Evolutionary conservation across 768 basidiomycete genomes (phyloP).

Genomic region (Holtermanniella nyarrowii): DNA sequence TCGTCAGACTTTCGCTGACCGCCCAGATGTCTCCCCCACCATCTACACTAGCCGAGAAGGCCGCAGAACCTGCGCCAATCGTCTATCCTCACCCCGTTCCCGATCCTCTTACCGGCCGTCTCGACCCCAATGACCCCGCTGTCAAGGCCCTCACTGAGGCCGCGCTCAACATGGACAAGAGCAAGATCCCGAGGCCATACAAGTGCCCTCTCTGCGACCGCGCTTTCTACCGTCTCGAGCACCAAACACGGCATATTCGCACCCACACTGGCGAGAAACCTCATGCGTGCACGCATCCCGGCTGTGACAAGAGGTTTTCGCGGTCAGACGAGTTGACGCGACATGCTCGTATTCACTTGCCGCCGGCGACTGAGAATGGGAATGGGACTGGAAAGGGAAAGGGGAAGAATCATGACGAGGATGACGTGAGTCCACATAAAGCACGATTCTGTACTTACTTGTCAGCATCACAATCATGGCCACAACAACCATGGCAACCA

Average conservation of each 20-base stretch:
- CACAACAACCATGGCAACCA: constrained; percentile 24
- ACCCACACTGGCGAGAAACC: constrained; percentile 99
- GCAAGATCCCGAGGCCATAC: constrained; percentile 65
- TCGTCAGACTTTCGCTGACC: no score
- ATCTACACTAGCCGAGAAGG: neutral
- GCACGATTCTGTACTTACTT: constrained; percentile 3
- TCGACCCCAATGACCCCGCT: constrained; percentile 42
- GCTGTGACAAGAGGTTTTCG: constrained; percentile 97
- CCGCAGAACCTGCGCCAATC: neutral
- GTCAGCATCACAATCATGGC: neutral
- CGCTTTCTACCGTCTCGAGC: constrained; percentile 93
- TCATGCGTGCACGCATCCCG: constrained; percentile 77
- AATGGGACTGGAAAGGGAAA: constrained; percentile 33
- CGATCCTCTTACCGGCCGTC: constrained; percentile 40
- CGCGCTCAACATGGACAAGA: constrained; percentile 44
- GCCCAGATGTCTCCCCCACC: neutral
- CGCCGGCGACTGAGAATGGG: constrained; percentile 58
- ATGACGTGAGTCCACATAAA: constrained; percentile 54
- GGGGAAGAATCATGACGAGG: constrained; percentile 44
- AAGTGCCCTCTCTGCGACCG: constrained; percentile 92
- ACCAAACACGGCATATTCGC: constrained; percentile 97
- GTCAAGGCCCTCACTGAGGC: constrained; percentile 42
- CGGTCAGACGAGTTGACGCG: constrained; percentile 97
- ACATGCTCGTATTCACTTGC: constrained; percentile 77
- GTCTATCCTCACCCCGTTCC: constrained; percentile 18